phyloP scores from a whole-genome alignment of 345 rosid species.

The Zanthoxylum bungeanum region DNA sequence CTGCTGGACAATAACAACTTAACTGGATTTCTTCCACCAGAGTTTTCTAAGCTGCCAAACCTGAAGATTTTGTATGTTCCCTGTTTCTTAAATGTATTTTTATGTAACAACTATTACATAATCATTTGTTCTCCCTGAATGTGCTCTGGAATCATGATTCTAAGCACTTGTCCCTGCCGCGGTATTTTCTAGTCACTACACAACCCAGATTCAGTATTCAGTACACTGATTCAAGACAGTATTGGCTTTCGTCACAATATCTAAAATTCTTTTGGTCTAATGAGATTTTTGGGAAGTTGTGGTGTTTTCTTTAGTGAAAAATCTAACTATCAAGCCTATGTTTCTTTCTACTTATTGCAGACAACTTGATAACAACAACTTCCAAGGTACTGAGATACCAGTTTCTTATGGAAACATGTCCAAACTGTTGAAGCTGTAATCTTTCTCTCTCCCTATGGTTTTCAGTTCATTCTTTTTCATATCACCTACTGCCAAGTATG shows the following conservation, averaged over 20 bases:
- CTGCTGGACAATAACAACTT: conserved; percentile 89
- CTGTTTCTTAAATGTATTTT: conserved; percentile 66
- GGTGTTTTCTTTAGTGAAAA: neutral
- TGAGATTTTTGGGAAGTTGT: too few species aligned
- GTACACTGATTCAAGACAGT: neutral
- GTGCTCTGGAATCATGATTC: neutral
- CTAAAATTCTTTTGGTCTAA: too few species aligned
- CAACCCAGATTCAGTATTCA: neutral
- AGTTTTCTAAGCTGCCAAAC: conserved; percentile 57
- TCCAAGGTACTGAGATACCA: conserved; percentile 75
- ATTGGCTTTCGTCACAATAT: too few species aligned
- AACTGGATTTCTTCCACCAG: conserved; percentile 79
- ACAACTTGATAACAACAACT: conserved; percentile 87
- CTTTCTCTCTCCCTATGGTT: neutral
- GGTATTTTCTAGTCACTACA: neutral
- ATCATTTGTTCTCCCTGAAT: neutral
- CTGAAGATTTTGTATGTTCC: conserved; percentile 20
- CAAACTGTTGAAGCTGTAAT: conserved; percentile 76
- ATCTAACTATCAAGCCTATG: neutral
- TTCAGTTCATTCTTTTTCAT: neutral
- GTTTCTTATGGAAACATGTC: conserved; percentile 66
- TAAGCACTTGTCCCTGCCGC: neutral
- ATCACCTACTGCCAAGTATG: too few species aligned
- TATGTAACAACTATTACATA: conserved; percentile 1
- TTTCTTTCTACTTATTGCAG: conserved; percentile 44